These are phyloP conservation scores for Achaetomium macrosporum DNA, from an alignment of 2,329 filamentous ascomycete species.

Conservation along the genomic window DNA sequence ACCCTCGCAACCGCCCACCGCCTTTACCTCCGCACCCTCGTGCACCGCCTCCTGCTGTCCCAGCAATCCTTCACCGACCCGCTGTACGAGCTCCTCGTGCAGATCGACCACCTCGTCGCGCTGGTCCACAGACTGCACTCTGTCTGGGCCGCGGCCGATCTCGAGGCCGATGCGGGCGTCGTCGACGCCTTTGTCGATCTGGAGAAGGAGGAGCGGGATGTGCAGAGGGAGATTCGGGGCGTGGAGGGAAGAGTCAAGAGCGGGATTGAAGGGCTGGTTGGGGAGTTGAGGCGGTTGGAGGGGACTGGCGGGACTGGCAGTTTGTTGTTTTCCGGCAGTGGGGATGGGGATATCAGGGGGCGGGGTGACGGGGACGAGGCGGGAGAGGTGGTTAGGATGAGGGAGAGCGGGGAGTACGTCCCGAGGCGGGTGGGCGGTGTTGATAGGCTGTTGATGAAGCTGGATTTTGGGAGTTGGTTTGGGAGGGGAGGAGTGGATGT, in stretches of 20 bases:
- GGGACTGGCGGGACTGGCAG: conserved; percentile 27
- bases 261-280: conserved; percentile 63
- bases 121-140: conserved; percentile 68
- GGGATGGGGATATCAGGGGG: conserved; percentile 22
- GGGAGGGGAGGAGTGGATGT: conserved; percentile 26
- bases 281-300: conserved; percentile 42
- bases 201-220: conserved; percentile 63
- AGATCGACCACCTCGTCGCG: conserved; percentile 76
- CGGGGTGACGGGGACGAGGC: conserved; percentile 25
- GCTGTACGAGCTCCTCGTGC: conserved; percentile 61
- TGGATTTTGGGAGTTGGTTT: conserved; percentile 65
- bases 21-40: conserved; percentile 64
- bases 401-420: conserved; percentile 52
- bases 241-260: conserved; percentile 60
- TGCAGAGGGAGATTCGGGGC: conserved; percentile 57
- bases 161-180: conserved; percentile 76
- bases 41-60: conserved; percentile 60
- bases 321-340: conserved; percentile 36
- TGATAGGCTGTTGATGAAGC: conserved; percentile 83
- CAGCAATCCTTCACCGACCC: conserved; percentile 57
- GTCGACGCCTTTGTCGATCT: conserved; percentile 69
- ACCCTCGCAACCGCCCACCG: conserved; percentile 74
- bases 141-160: conserved; percentile 71
- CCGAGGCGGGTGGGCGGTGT: conserved; percentile 72
- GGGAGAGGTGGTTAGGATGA: conserved; percentile 37